Evolutionary conservation across 768 basidiomycete genomes (phyloP), one percentile per base, ranked within the genome.

Genomic region (Favolaschia claudopus): DNA sequence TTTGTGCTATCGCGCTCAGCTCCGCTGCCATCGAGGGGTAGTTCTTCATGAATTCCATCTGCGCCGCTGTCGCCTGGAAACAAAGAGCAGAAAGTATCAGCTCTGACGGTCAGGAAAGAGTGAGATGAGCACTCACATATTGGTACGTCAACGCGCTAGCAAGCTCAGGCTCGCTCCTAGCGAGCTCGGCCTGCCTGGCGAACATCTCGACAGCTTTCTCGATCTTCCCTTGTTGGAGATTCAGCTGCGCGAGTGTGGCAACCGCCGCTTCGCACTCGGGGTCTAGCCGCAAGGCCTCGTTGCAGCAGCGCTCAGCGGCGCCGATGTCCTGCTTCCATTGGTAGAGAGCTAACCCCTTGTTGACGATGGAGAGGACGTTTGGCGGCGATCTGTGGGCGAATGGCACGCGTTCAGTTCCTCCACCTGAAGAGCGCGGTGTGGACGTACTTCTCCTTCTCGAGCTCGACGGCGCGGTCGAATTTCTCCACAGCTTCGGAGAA

Each of bases 211-310:
- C 85, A 2, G 96, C 97, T 58, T 88, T 82, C 36, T 91, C 86
- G 58, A 97, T 88, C 77, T 92, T 91, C 69, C 89, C 88, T 75
- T 96, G 94, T 75, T 99, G 96, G 62, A 99, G 74, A 58, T 85
- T 87, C 20, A 99, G 82, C 74, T 99, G 97, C 4, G 96, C 96
- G 27, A 99, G 85, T 1, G 96, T 98, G 17, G 95, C 94, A 5
- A 99, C 89, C 0, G 96, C 97, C 12, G 96, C 93, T 71, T 99
- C 97, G 74, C 96, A 99, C 64, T 95, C 95, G 12, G 92, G 81
- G 74, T 99, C 97, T 53, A 95, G 85, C 45, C 82, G 77, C 20
- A 99, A 81, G 1, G 97, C 97, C 73, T 99, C 92, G 55, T 88
- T 80, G 71, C 95, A 96, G 70, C 94, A 90, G 19, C 79, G 76